Percentiles rank a stretch among this genome's conserved stretches.
phyloP scores from a whole-genome alignment of 768 basidiomycete genomes.

The Leucosporidium scottii region DNA sequence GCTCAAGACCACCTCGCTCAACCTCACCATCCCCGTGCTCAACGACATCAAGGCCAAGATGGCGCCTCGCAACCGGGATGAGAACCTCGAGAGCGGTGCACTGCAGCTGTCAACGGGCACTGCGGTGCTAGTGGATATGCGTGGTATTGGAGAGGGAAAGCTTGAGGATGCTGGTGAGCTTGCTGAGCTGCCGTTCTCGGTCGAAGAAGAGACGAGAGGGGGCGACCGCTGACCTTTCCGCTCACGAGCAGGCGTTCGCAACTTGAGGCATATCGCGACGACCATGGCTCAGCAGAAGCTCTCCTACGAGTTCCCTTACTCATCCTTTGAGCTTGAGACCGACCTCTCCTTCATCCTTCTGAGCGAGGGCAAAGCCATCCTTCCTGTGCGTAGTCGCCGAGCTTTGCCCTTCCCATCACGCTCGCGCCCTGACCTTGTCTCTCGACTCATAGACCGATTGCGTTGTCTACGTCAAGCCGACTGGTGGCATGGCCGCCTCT shows the following conservation, averaged over 20 bases:
- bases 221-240: too few relatives aligned
- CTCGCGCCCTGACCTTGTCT: background rate
- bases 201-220: background rate
- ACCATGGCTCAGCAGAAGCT: constrained; percentile 37
- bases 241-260: constrained; percentile 32
- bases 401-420: too few relatives aligned
- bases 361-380: constrained; percentile 36
- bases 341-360: constrained; percentile 36
- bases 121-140: constrained; percentile 34
- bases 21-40: constrained; percentile 33
- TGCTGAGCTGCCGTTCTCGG: too few relatives aligned
- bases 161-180: constrained; percentile 35
- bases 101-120: constrained; percentile 36
- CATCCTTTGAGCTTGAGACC: constrained; percentile 36
- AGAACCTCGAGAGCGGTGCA: constrained; percentile 34
- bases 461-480: constrained; percentile 33
- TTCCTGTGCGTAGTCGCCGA: constrained; percentile 30
- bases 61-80: constrained; percentile 31
- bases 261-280: constrained; percentile 35
- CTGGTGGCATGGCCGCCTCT: background rate
- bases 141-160: constrained; percentile 35
- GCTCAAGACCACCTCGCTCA: constrained; percentile 28
- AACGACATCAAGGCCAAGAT: constrained; percentile 27
- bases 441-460: constrained; percentile 27
- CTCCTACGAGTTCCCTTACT: constrained; percentile 39